phyloP scores from a whole-genome alignment of 23 red algal species.

The Cyanidioschyzon merolae region DNA sequence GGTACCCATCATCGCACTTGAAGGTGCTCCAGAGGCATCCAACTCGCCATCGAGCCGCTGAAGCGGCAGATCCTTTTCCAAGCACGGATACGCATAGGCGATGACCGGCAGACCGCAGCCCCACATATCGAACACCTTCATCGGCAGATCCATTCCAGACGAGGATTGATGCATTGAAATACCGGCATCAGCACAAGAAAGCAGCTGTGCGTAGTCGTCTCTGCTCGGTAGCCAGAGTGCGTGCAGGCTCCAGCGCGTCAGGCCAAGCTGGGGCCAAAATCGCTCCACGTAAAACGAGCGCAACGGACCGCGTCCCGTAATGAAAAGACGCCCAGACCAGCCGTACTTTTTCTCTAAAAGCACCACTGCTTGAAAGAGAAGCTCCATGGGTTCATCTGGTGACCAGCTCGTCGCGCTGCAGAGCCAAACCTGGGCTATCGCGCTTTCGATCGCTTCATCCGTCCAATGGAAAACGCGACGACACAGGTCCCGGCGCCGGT shows the following conservation, averaged over 20 bases:
- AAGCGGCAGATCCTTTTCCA: conserved; percentile 27
- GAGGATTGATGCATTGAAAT: conserved; percentile 76
- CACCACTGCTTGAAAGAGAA: conserved; percentile 37
- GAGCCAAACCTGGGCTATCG: conserved; percentile 12
- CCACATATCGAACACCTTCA: conserved; percentile 96
- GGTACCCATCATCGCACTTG: background rate
- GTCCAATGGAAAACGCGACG: background rate
- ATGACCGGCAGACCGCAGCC: conserved; percentile 66
- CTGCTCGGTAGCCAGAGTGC: conserved; percentile 27
- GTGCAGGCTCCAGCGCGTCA: background rate
- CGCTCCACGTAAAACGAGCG: conserved; percentile 29
- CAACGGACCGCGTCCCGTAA: conserved; percentile 80
- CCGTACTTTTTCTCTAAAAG: conserved; percentile 28
- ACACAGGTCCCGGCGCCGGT: background rate
- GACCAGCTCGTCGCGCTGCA: conserved; percentile 83
- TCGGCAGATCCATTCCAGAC: conserved; percentile 79
- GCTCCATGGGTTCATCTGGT: conserved; percentile 70
- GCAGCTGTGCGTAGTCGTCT: conserved; percentile 44
- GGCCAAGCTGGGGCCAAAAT: background rate
- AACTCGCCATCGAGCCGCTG: background rate
- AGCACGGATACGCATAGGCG: conserved; percentile 35
- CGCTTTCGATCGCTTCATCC: background rate
- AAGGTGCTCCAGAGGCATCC: background rate
- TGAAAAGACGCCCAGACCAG: conserved; percentile 26
- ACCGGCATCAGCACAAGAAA: conserved; percentile 48